Conservation (phyloP, 495 filamentous ascomycete genomes). For the Articulospora tetracladia region DNA sequence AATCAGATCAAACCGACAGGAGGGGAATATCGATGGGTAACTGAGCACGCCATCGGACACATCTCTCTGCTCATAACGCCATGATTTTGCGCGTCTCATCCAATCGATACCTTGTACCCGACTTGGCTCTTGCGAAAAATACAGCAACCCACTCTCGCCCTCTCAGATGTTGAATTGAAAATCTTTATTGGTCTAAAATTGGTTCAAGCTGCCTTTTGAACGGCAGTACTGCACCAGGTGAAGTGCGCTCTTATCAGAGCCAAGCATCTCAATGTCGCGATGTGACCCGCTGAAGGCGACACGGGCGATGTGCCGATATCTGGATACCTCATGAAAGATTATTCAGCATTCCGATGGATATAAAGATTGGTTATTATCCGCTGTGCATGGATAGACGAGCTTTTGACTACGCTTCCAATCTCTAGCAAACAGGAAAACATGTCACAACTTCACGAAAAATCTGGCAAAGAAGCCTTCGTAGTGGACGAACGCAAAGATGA, state of each 20-base stretch:
- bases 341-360: neutral
- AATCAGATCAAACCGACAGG: neutral
- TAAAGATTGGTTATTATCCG: neutral
- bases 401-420: neutral
- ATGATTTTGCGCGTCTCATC: neutral
- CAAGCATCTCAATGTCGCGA: neutral
- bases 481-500: neutral
- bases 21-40: neutral
- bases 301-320: neutral
- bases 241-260: constrained; percentile 2
- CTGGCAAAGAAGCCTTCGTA: constrained; percentile 3
- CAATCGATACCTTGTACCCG: neutral
- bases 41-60: neutral
- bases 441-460: constrained; percentile 6
- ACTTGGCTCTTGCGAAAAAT: neutral
- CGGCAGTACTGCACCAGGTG: neutral
- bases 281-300: constrained; percentile 4
- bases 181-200: neutral
- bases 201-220: neutral
- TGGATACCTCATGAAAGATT: neutral
- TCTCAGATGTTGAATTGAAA: neutral
- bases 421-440: constrained; percentile 1
- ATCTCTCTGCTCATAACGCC: neutral
- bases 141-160: neutral
- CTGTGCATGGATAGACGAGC: neutral